Percentiles rank a stretch among this genome's conserved stretches.
Evolutionary conservation across 768 basidiomycete genomes (phyloP).

Genomic region (Suillus fuscotomentosus): DNA sequence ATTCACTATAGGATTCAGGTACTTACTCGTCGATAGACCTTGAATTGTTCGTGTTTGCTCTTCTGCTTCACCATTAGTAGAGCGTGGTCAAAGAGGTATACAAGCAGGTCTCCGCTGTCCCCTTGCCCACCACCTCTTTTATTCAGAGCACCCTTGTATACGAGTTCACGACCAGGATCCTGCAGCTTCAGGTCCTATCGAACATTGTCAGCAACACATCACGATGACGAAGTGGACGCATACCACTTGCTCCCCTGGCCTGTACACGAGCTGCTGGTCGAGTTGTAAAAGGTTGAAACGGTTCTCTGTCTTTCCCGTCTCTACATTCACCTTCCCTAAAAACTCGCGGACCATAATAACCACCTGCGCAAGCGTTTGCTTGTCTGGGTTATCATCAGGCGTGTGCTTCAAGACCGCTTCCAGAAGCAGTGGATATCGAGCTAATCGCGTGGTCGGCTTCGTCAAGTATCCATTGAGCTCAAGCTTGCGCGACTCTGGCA

Average conservation of each 20-base stretch:
- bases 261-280: slow-evolving; percentile 87
- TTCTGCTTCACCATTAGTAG: slow-evolving; percentile 94
- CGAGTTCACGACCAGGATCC: slow-evolving; percentile 87
- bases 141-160: slow-evolving; percentile 88
- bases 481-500: slow-evolving; percentile 93
- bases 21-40: slow-evolving; percentile 89
- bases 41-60: slow-evolving; percentile 88
- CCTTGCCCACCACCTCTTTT: slow-evolving; percentile 71
- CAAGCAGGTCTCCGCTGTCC: slow-evolving; percentile 86
- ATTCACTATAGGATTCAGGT: neutral
- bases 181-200: slow-evolving; percentile 77
- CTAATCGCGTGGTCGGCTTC: slow-evolving; percentile 95
- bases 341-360: slow-evolving; percentile 79
- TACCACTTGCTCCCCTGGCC: slow-evolving; percentile 88
- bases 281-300: slow-evolving; percentile 93
- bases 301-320: slow-evolving; percentile 95
- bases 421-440: slow-evolving; percentile 92
- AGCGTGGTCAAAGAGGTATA: slow-evolving; percentile 97
- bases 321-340: slow-evolving; percentile 83
- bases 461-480: slow-evolving; percentile 98
- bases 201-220: neutral
- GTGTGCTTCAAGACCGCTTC: slow-evolving; percentile 94
- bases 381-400: slow-evolving; percentile 86
- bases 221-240: slow-evolving; percentile 24
- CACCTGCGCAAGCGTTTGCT: slow-evolving; percentile 70